These are phyloP conservation scores for Vitis rotundifolia DNA, from an alignment of 164 flowering plant genomes.

Conservation along the genomic window DNA sequence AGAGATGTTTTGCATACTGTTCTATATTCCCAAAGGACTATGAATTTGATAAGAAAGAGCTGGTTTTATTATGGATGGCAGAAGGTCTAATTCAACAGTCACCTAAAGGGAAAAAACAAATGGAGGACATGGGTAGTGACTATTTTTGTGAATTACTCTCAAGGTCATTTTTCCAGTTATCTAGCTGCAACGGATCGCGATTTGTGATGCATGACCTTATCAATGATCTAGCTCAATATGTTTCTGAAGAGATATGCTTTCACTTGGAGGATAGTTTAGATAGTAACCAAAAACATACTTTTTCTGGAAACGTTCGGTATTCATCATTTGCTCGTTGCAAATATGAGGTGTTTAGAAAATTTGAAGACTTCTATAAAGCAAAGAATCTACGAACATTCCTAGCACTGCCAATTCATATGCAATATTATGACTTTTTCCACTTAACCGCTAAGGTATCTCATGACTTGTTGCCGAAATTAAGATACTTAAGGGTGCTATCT, in stretches of 20 bases:
- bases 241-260: neutral
- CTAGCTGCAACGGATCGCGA: neutral
- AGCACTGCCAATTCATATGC: no score
- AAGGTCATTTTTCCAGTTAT: conserved; percentile 5
- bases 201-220: conserved; percentile 6
- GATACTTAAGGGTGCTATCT: no score
- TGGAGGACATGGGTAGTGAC: conserved; percentile 2
- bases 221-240: neutral
- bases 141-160: neutral
- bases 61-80: conserved; percentile 10
- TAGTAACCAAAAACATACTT: neutral
- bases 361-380: neutral
- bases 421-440: no score
- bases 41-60: neutral
- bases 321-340: neutral
- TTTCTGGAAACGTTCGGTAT: neutral
- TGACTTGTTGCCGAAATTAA: no score
- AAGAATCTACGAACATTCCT: neutral
- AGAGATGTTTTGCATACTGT: conserved; percentile 13
- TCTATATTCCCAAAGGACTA: conserved; percentile 10
- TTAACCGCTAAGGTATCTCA: no score
- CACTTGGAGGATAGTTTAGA: no score
- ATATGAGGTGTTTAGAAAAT: neutral
- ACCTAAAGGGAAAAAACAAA: neutral
- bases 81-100: neutral